phyloP scores from a whole-genome alignment of 2,329 filamentous ascomycete genomes.

The Dactylellina drechsleri region DNA sequence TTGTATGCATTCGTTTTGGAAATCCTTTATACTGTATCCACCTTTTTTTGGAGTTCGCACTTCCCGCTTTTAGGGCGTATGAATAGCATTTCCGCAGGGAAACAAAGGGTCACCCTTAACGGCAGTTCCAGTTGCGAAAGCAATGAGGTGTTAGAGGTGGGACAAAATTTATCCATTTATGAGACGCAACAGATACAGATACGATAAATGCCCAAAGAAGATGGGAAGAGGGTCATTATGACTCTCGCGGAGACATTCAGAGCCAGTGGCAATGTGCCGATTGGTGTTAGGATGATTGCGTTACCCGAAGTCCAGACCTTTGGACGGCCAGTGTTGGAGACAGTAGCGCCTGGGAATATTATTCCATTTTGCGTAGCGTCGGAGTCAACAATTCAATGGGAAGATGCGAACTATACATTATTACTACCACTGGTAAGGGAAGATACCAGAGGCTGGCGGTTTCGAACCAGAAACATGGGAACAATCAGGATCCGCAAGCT shows the following conservation, averaged over 20 bases:
- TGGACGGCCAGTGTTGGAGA: slow-evolving; percentile 33
- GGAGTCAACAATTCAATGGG: slow-evolving; percentile 39
- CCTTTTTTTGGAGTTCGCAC: too few species aligned
- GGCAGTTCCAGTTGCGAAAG: slow-evolving; percentile 38
- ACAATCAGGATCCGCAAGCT: slow-evolving; percentile 29
- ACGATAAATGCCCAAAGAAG: slow-evolving; percentile 47
- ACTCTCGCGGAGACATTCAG: slow-evolving; percentile 48
- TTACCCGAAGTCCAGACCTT: slow-evolving; percentile 10
- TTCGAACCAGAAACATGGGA: slow-evolving; percentile 37
- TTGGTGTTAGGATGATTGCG: slow-evolving; percentile 41
- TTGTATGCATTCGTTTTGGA: neutral
- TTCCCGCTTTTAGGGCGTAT: too few species aligned
- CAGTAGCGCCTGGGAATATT: slow-evolving; percentile 42
- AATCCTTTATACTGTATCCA: neutral
- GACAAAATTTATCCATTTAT: slow-evolving; percentile 53
- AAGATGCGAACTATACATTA: slow-evolving; percentile 44
- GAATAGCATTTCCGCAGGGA: too few species aligned
- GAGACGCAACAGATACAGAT: slow-evolving; percentile 29
- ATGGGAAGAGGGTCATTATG: slow-evolving; percentile 44
- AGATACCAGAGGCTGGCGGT: neutral
- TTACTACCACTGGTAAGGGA: slow-evolving; percentile 14
- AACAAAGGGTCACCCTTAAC: too few species aligned
- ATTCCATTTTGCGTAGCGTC: slow-evolving; percentile 50
- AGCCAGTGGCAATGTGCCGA: slow-evolving; percentile 47
- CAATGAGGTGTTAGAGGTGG: slow-evolving; percentile 48